Conservation (phyloP, 2,329 filamentous ascomycete species). For the Trichothecium roseum region DNA sequence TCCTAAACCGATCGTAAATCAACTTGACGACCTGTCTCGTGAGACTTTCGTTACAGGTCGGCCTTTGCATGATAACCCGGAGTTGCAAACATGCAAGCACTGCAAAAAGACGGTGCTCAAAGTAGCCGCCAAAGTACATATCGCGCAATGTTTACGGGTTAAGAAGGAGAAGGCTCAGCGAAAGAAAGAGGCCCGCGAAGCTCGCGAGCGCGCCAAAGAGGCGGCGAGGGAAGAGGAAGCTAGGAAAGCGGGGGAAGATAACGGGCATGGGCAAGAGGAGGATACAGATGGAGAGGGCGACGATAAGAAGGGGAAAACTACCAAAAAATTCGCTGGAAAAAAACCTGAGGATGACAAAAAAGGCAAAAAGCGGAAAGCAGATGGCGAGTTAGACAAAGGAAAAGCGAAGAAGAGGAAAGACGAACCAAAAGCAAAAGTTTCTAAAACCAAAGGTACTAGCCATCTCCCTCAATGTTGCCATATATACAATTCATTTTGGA, state of each 20-base stretch:
- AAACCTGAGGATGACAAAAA: conserved; percentile 57
- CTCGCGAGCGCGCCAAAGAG: conserved; percentile 54
- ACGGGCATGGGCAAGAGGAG: conserved; percentile 37
- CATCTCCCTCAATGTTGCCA: neutral
- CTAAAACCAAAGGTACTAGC: conserved; percentile 66
- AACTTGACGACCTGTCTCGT: conserved; percentile 65
- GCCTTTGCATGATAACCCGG: conserved; percentile 69
- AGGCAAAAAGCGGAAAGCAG: conserved; percentile 70
- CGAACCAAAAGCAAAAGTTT: conserved; percentile 70
- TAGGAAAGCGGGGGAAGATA: conserved; percentile 38
- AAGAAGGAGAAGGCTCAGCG: conserved; percentile 74
- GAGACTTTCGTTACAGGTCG: conserved; percentile 74
- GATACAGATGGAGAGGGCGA: conserved; percentile 36
- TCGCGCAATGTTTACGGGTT: conserved; percentile 71
- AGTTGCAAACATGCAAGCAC: conserved; percentile 81
- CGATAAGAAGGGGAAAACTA: conserved; percentile 29
- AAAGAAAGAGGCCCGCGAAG: conserved; percentile 66
- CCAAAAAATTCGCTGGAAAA: conserved; percentile 35
- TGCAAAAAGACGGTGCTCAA: conserved; percentile 84
- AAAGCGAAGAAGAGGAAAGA: conserved; percentile 95
- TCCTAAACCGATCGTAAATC: conserved; percentile 49
- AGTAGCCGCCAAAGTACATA: conserved; percentile 65
- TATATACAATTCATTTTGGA: neutral
- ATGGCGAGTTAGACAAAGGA: conserved; percentile 67
- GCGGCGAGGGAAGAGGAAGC: conserved; percentile 47